Conservation (phyloP, 176 grass and related monocot genomes). For the Carex kokanica region DNA sequence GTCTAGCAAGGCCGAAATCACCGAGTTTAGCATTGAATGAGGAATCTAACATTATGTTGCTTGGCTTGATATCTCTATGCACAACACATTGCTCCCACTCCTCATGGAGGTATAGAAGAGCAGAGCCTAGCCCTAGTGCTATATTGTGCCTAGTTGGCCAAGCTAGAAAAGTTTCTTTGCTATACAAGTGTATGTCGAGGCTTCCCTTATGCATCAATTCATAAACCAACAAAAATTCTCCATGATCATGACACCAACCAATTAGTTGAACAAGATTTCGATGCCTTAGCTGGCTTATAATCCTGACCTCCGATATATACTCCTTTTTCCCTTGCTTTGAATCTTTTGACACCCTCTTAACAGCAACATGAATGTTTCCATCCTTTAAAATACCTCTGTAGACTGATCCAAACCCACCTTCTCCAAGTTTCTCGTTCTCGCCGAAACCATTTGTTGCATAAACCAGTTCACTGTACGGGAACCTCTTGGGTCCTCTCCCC, state of each 20-base stretch:
- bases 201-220: conserved; percentile 51
- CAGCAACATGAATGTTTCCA: no score
- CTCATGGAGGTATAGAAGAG: conserved; percentile 2
- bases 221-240: conserved; percentile 29
- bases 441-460: no score
- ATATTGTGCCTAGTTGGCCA: conserved; percentile 33
- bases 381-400: no score
- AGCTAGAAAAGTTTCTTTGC: neutral
- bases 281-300: no score
- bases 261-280: conserved; percentile 28
- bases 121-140: neutral
- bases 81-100: neutral
- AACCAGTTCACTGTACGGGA: neutral
- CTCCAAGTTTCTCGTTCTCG: no score
- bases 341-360: no score
- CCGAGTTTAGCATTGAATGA: neutral
- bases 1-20: conserved; percentile 1
- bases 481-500: neutral
- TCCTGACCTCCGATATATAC: no score
- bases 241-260: conserved; percentile 42
- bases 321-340: no score
- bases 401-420: no score
- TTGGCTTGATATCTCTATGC: conserved; percentile 9
- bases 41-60: conserved; percentile 6
- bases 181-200: conserved; percentile 36